Evolutionary conservation across 352 stramenopile species (phyloP).

Genomic region (Phytophthora nicotianae): DNA sequence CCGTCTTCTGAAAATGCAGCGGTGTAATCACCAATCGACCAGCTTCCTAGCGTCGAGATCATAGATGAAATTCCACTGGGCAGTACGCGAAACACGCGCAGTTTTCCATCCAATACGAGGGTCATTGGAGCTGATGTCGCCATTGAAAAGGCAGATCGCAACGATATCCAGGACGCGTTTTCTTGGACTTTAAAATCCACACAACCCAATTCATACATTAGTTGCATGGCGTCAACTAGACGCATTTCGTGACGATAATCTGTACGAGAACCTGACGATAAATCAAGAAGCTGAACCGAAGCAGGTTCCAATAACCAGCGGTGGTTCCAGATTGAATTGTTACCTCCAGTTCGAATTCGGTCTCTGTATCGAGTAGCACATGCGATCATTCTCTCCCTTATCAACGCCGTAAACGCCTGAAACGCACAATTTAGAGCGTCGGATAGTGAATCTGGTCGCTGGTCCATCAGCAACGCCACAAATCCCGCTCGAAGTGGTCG

Average conservation of each 20-base stretch:
- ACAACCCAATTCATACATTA: conserved; percentile 19
- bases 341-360: background rate
- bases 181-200: conserved; percentile 16
- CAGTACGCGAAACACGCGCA: conserved; percentile 34
- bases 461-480: conserved; percentile 11
- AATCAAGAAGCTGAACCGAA: conserved; percentile 10
- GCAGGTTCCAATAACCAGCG: conserved; percentile 30
- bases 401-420: conserved; percentile 14
- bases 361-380: background rate
- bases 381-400: conserved; percentile 4
- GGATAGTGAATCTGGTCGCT: conserved; percentile 5
- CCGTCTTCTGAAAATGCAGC: conserved; percentile 4
- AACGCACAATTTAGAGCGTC: conserved; percentile 8
- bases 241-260: background rate
- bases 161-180: conserved; percentile 7
- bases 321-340: conserved; percentile 25
- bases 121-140: conserved; percentile 12
- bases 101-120: conserved; percentile 33
- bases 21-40: conserved; percentile 22
- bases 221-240: conserved; percentile 11
- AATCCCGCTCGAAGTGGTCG: conserved; percentile 5
- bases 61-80: conserved; percentile 29
- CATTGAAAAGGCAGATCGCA: conserved; percentile 16
- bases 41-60: conserved; percentile 17
- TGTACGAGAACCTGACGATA: background rate